Percentiles rank a stretch among this genome's conserved stretches.
Evolutionary conservation across 208 protist genomes (phyloP).

Genomic region (Leishmania martiniquensis): DNA sequence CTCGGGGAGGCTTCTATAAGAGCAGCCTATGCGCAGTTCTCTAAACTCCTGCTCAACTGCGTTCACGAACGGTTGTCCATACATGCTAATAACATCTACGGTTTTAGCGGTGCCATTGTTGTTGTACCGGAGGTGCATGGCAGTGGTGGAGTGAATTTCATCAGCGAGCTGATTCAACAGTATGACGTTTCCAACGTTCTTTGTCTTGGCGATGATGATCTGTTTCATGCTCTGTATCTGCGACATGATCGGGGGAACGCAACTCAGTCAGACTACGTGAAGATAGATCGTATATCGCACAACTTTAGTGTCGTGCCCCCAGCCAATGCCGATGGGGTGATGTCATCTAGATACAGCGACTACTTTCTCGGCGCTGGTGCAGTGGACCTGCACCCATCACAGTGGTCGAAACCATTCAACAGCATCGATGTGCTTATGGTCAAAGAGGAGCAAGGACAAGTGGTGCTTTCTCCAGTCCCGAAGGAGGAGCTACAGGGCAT

Average conservation of each 20-base stretch:
- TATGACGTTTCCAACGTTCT: conserved; percentile 73
- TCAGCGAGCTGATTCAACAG: conserved; percentile 61
- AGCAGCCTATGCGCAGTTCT: conserved; percentile 69
- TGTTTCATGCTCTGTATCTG: conserved; percentile 66
- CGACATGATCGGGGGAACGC: conserved; percentile 33
- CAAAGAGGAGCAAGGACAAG: conserved; percentile 62
- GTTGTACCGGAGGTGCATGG: conserved; percentile 70
- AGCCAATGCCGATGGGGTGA: conserved; percentile 28
- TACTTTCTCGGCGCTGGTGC: conserved; percentile 79
- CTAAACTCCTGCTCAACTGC: conserved; percentile 36
- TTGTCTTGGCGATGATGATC: conserved; percentile 73
- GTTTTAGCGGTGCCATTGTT: conserved; percentile 76
- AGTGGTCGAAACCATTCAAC: conserved; percentile 64
- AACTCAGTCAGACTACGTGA: conserved; percentile 21
- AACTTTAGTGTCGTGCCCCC: conserved; percentile 46
- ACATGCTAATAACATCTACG: conserved; percentile 59
- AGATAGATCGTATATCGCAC: conserved; percentile 69
- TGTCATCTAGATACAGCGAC: conserved; percentile 51
- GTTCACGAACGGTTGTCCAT: conserved; percentile 47
- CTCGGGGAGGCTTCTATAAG: conserved; percentile 49
- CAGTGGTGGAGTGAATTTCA: conserved; percentile 63
- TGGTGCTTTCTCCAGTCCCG: conserved; percentile 51
- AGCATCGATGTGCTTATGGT: conserved; percentile 70
- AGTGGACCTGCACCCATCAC: conserved; percentile 62
- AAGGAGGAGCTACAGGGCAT: conserved; percentile 64